These are phyloP conservation scores for Dactylella cylindrospora DNA, from an alignment of 2,329 filamentous ascomycete species.

Conservation along the genomic window DNA sequence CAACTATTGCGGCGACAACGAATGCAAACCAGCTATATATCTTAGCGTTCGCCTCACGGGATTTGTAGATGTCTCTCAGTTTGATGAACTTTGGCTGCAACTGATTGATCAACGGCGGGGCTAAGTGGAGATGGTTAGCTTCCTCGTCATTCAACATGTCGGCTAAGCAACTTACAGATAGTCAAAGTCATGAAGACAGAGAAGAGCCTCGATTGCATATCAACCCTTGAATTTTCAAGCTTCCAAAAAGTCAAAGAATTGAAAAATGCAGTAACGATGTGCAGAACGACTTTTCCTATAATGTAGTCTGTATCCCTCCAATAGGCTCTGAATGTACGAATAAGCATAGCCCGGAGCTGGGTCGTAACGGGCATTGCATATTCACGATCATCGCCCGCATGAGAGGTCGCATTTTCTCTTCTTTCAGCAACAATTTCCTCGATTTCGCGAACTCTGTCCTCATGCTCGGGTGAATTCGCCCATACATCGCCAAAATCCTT, in stretches of 20 bases:
- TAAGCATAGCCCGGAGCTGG: constrained; percentile 60
- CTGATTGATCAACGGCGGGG: constrained; percentile 73
- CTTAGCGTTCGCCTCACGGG: constrained; percentile 72
- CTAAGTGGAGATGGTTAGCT: constrained; percentile 64
- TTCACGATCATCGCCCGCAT: constrained; percentile 60
- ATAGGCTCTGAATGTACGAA: constrained; percentile 63
- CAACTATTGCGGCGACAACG: constrained; percentile 65
- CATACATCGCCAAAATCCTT: constrained; percentile 67
- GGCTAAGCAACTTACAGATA: constrained; percentile 68
- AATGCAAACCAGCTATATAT: constrained; percentile 78
- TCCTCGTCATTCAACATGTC: constrained; percentile 81
- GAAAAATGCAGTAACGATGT: constrained; percentile 66
- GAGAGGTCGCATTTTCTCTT: constrained; percentile 52
- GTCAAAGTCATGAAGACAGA: constrained; percentile 75
- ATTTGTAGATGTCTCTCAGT: constrained; percentile 68
- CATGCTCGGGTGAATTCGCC: constrained; percentile 58
- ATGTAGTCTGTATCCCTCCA: constrained; percentile 68
- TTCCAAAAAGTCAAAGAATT: constrained; percentile 72
- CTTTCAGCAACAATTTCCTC: constrained; percentile 58
- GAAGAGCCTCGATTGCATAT: constrained; percentile 72
- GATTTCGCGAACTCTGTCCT: constrained; percentile 58
- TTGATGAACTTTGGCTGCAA: constrained; percentile 71
- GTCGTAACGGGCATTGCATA: constrained; percentile 63
- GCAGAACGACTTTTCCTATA: constrained; percentile 64
- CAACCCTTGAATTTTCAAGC: constrained; percentile 60